These are phyloP conservation scores for Saccharum spontaneum DNA, from an alignment of 176 grass and related monocot genomes.

Conservation along the genomic window DNA sequence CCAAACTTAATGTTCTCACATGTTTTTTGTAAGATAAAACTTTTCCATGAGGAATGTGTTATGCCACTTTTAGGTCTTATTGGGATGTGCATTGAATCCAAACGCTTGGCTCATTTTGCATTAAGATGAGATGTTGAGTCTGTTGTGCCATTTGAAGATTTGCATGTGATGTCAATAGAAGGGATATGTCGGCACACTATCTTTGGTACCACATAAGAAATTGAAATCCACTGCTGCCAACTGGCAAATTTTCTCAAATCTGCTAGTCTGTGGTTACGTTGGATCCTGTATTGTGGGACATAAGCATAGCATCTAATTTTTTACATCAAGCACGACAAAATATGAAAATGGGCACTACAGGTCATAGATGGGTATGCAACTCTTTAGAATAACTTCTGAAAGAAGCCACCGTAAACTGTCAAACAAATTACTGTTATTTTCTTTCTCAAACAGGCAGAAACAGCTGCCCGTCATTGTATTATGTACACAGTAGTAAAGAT, in stretches of 20 bases:
- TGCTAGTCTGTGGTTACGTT: background rate
- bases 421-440: background rate
- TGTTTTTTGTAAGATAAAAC: background rate
- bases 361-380: background rate
- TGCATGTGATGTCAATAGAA: constrained; percentile 2
- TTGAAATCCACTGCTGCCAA: constrained; percentile 3
- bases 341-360: background rate
- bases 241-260: background rate
- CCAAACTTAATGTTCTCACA: background rate
- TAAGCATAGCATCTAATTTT: background rate
- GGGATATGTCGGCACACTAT: background rate
- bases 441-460: background rate
- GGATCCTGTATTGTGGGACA: background rate
- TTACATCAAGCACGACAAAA: background rate
- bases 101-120: background rate
- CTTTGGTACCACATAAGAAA: background rate
- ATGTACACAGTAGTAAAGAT: background rate
- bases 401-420: background rate
- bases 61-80: background rate
- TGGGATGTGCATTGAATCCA: background rate
- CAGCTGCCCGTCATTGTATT: background rate
- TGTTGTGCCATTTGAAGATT: constrained; percentile 17
- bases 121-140: background rate
- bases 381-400: background rate
- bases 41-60: constrained; percentile 8